Evolutionary conservation across 2,329 filamentous ascomycete species (phyloP).

Genomic region (Epichloe uncinata): DNA sequence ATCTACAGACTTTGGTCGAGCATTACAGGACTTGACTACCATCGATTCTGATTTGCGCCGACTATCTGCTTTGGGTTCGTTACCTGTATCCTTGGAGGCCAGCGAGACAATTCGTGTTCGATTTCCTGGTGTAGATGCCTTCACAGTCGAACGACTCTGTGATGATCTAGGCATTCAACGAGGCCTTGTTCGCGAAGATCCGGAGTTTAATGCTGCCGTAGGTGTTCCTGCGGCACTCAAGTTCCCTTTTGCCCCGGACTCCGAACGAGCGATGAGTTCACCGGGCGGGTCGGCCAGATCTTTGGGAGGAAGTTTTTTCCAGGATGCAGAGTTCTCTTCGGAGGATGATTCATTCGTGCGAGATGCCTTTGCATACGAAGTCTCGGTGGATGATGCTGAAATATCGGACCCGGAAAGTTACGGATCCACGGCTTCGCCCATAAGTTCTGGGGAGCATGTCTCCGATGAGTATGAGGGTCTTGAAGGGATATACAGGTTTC

Average conservation of each 20-base stretch:
- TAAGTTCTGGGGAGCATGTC: constrained; percentile 29
- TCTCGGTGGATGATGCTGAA: constrained; percentile 34
- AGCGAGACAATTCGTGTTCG: constrained; percentile 60
- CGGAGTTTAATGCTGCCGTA: constrained; percentile 52
- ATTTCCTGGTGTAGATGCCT: constrained; percentile 81
- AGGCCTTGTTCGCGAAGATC: constrained; percentile 66
- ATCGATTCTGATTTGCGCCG: constrained; percentile 71
- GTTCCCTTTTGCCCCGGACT: constrained; percentile 70
- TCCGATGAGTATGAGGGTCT: constrained; percentile 40
- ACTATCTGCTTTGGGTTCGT: constrained; percentile 64
- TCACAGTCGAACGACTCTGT: constrained; percentile 70
- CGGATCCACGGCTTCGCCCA: constrained; percentile 34
- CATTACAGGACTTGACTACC: constrained; percentile 68
- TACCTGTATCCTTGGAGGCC: constrained; percentile 64
- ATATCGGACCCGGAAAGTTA: constrained; percentile 34
- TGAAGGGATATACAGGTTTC: constrained; percentile 43
- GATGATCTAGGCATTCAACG: constrained; percentile 75
- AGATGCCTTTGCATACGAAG: constrained; percentile 29
- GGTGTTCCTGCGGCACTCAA: constrained; percentile 63
- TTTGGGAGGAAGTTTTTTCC: constrained; percentile 26
- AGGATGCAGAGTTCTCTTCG: constrained; percentile 21
- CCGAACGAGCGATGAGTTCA: constrained; percentile 26
- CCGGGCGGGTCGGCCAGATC: constrained; percentile 36
- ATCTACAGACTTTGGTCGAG: constrained; percentile 75
- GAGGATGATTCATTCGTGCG: constrained; percentile 23